Base-by-base conservation (phyloP, 2,329 filamentous ascomycete genomes). In the Aspergillus udagawae region DNA sequence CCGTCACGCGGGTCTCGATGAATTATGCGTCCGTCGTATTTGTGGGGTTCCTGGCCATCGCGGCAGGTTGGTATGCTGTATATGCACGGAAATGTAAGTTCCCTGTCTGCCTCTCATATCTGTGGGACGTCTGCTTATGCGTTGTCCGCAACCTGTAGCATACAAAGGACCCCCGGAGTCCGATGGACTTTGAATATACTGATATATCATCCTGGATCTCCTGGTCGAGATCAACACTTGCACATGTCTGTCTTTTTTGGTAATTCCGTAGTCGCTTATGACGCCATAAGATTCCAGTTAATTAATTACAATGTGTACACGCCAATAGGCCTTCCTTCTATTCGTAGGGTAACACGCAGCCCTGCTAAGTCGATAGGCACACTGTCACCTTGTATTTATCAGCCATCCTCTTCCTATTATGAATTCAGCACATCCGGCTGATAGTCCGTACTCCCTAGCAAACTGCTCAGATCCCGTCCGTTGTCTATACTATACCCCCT, bases 1-100 rank as follows among this genome's bases (percentile, higher is more conserved):
- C 83, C 3, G 81, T 83, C 56, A 82, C 77, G 1, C 73, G 74
- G 1, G 78, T 73, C 1, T 79, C 79, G 53, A 83, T 82, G 71
- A 86, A 85, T 60, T 86, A 86, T 64, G 82, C 82, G 2, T 77
- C 76, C 45, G 83, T 85, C 0, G 83, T 86, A 2, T 80, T 86
- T 59, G 76, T 81, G 7, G 72, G 79, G 48, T 85, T 87, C 59
- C 77, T 77, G 54, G 73, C 73, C 27, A 79, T 83, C 17, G 79
- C 78, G 20, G 78, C 73, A 0, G 61, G 75, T 6, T 84, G 80
- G 81, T 85, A 83, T 67, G 63, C 70, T 0, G 62, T 80, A 6
- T 78, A 82, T 70, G 82, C 80, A 49, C 73, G 77, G 51, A 82
- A 80, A 70, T 76, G 81, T 82, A 66, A 68, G 75, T 72, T 54